phyloP scores from a whole-genome alignment of 768 basidiomycete species.

The Podaxis sp. region DNA sequence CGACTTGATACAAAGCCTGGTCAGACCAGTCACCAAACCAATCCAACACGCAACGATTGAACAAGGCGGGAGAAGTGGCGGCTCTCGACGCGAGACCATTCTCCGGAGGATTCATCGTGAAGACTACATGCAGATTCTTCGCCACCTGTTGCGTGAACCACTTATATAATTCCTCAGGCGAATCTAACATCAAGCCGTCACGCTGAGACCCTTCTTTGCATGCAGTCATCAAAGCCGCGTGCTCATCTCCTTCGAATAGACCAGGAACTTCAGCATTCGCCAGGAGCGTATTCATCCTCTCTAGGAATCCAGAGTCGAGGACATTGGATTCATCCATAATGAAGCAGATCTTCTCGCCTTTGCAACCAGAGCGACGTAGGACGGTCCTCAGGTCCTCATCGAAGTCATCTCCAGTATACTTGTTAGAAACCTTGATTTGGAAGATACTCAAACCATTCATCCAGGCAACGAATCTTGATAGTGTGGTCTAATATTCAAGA shows the following conservation, averaged over 20 bases:
- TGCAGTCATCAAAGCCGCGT: slow-evolving; percentile 96
- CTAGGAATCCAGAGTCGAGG: slow-evolving; percentile 96
- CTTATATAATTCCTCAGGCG: slow-evolving; percentile 93
- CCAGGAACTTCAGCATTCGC: slow-evolving; percentile 99
- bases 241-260: slow-evolving; percentile 99
- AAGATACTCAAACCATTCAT: slow-evolving; percentile 99
- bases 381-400: slow-evolving; percentile 96
- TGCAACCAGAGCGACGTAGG: slow-evolving; percentile 92
- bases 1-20: slow-evolving; percentile 97
- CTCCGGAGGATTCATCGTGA: slow-evolving; percentile 98
- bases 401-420: slow-evolving; percentile 97
- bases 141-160: slow-evolving; percentile 99
- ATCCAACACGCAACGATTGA: slow-evolving; percentile 98
- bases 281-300: slow-evolving; percentile 99
- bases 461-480: slow-evolving; percentile 99
- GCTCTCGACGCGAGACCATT: slow-evolving; percentile 94
- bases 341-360: slow-evolving; percentile 99
- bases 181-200: slow-evolving; percentile 97
- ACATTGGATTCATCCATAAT: slow-evolving; percentile 99
- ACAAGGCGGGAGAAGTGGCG: slow-evolving; percentile 95
- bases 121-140: slow-evolving; percentile 96
- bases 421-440: slow-evolving; percentile 99
- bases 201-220: slow-evolving; percentile 99
- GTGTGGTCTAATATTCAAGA: slow-evolving; percentile 65
- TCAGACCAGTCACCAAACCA: slow-evolving; percentile 99